phyloP scores from a whole-genome alignment of 768 basidiomycete genomes.

The Mycena amicta region DNA sequence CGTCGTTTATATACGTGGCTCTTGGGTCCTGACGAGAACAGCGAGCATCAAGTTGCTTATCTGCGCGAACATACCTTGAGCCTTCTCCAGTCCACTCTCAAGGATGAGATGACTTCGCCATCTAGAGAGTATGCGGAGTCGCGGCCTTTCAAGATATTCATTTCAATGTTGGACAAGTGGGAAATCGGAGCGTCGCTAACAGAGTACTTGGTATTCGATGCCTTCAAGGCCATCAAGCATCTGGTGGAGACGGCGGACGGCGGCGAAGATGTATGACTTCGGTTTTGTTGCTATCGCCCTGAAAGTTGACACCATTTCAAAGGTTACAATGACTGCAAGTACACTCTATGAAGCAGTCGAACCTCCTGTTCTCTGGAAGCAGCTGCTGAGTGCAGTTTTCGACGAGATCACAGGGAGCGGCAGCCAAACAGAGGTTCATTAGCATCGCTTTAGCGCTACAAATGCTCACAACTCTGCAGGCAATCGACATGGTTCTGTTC shows the following conservation, averaged over 20 bases:
- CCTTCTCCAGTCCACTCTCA: slow-evolving; percentile 68
- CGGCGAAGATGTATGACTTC: slow-evolving; percentile 59
- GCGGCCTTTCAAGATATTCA: slow-evolving; percentile 93
- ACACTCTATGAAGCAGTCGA: slow-evolving; percentile 93
- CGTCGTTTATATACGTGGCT: slow-evolving; percentile 93
- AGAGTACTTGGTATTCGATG: slow-evolving; percentile 75
- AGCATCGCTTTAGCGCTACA: neutral
- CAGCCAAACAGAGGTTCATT: slow-evolving; percentile 49
- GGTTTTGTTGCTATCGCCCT: neutral
- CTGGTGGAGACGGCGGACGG: slow-evolving; percentile 55
- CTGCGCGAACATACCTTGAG: slow-evolving; percentile 72
- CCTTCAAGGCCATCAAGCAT: slow-evolving; percentile 70
- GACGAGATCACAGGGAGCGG: slow-evolving; percentile 52
- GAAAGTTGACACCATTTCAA: neutral
- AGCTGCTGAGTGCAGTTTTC: slow-evolving; percentile 61
- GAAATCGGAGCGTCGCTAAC: slow-evolving; percentile 87
- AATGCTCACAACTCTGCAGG: slow-evolving; percentile 40
- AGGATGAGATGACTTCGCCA: slow-evolving; percentile 75
- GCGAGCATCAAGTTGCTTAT: slow-evolving; percentile 73
- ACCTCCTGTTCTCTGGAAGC: slow-evolving; percentile 85
- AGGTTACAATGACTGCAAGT: slow-evolving; percentile 82
- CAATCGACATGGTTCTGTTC: slow-evolving; percentile 69
- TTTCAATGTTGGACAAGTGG: slow-evolving; percentile 95
- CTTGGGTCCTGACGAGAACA: slow-evolving; percentile 78
- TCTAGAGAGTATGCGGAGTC: slow-evolving; percentile 76